phyloP scores from a whole-genome alignment of 768 basidiomycete species.

The Lactarius indigo region DNA sequence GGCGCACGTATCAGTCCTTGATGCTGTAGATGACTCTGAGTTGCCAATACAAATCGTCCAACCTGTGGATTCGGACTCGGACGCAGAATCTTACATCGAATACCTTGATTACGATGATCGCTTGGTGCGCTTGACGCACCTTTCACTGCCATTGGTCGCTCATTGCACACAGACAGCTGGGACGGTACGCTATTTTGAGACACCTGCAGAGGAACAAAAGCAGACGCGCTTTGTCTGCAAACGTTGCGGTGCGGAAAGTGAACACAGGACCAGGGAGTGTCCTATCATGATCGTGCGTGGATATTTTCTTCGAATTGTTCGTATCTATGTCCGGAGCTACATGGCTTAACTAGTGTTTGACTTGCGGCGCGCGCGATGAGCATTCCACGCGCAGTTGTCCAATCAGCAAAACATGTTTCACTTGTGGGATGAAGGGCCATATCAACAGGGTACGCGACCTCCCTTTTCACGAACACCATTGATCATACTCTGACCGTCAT shows the following conservation, averaged over 20 bases:
- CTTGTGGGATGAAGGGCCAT: conserved; percentile 83
- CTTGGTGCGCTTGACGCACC: conserved; percentile 39
- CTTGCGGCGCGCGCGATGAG: conserved; percentile 77
- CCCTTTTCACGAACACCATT: not conserved
- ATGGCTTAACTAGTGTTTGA: conserved; percentile 54
- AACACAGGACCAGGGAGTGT: conserved; percentile 67
- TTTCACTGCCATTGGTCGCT: not conserved
- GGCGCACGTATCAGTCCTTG: conserved; percentile 62
- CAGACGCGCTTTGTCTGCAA: conserved; percentile 61
- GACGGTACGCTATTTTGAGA: conserved; percentile 63
- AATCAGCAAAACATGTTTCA: conserved; percentile 75
- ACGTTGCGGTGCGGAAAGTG: conserved; percentile 69
- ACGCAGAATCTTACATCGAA: conserved; percentile 67
- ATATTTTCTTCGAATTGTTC: not conserved
- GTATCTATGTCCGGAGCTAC: not conserved
- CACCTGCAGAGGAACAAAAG: conserved; percentile 37
- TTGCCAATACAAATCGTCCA: conserved; percentile 46
- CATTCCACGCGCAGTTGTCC: conserved; percentile 76
- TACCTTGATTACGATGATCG: conserved; percentile 71
- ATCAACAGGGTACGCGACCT: conserved; percentile 53
- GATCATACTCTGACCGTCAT: conserved; percentile 1
- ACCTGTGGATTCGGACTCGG: conserved; percentile 47
- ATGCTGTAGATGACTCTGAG: conserved; percentile 25
- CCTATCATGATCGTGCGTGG: conserved; percentile 63
- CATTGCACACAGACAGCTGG: conserved; percentile 40